Percentiles rank a stretch among this genome's conserved stretches.
Evolutionary conservation across 768 basidiomycete species (phyloP).

Genomic region (Infundibulicybe gibba): DNA sequence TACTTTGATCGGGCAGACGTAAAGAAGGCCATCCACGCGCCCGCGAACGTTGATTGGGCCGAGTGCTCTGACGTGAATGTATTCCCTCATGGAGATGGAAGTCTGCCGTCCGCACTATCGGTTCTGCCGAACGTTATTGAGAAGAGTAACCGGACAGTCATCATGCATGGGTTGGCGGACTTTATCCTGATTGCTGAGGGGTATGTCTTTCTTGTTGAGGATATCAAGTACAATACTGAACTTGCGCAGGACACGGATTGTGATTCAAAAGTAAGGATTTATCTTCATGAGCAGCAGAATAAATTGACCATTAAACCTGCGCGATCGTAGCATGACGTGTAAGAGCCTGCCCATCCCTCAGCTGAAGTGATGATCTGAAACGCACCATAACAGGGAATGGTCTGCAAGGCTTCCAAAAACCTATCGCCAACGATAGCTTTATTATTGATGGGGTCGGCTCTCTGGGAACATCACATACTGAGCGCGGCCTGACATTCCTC

Average conservation of each 20-base stretch:
- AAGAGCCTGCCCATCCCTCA: slow-evolving; percentile 7
- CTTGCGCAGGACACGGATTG: slow-evolving; percentile 46
- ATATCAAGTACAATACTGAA: not conserved
- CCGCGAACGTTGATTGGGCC: slow-evolving; percentile 52
- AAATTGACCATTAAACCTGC: not conserved
- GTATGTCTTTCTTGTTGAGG: slow-evolving; percentile 27
- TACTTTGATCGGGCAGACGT: slow-evolving; percentile 73
- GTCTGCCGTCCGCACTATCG: slow-evolving; percentile 57
- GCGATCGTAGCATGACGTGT: slow-evolving; percentile 38
- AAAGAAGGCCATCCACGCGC: slow-evolving; percentile 70
- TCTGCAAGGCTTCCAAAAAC: slow-evolving; percentile 69
- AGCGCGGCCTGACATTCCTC: slow-evolving; percentile 63
- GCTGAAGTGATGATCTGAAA: not conserved
- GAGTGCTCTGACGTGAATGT: slow-evolving; percentile 61
- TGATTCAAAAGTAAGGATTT: slow-evolving; percentile 55
- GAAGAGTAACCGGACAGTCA: slow-evolving; percentile 64
- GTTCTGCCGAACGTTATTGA: slow-evolving; percentile 76
- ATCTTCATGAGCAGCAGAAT: not conserved
- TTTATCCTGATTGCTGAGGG: slow-evolving; percentile 74
- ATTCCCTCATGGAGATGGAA: slow-evolving; percentile 59
- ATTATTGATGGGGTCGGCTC: slow-evolving; percentile 69
- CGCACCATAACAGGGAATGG: slow-evolving; percentile 42
- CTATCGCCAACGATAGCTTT: slow-evolving; percentile 63
- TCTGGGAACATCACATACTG: slow-evolving; percentile 59
- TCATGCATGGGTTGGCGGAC: slow-evolving; percentile 72